phyloP scores from a whole-genome alignment of 441 rosid genomes.

The Bruguiera hainesii region DNA sequence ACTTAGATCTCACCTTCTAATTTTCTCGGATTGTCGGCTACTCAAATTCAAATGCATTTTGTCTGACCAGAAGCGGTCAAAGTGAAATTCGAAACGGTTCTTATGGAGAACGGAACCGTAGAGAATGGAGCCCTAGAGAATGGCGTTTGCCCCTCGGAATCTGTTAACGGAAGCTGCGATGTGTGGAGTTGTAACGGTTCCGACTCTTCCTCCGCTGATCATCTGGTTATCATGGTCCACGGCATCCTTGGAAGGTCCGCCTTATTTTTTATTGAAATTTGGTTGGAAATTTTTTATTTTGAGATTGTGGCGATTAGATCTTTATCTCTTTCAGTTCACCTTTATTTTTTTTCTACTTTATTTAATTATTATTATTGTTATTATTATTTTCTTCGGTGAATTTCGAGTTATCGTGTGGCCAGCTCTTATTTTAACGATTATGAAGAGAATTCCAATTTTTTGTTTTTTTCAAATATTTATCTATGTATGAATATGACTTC shows the following conservation, averaged over 20 bases:
- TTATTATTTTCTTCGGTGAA: neutral
- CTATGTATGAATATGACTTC: neutral
- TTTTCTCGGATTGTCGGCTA: neutral
- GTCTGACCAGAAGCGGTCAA: neutral
- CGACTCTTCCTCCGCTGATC: slow-evolving; percentile 77
- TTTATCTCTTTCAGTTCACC: neutral
- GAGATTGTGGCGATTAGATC: neutral
- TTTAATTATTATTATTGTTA: neutral
- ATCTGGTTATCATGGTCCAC: slow-evolving; percentile 93
- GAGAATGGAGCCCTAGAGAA: slow-evolving; percentile 19
- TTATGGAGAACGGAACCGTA: slow-evolving; percentile 43
- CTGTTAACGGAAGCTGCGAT: slow-evolving; percentile 59
- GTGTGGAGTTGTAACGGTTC: slow-evolving; percentile 69
- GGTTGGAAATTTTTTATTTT: neutral
- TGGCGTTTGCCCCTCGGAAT: slow-evolving; percentile 68
- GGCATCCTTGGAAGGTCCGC: slow-evolving; percentile 90
- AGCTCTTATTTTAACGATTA: neutral
- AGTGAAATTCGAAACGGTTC: neutral
- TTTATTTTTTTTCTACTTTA: neutral
- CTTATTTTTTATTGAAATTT: neutral
- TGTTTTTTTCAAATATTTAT: neutral
- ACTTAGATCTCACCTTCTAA: neutral
- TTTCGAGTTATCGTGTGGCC: neutral
- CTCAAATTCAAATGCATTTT: slow-evolving; percentile 22
- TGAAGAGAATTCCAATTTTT: neutral